Conservation (phyloP, 441 rosid species). For the Corymbia citriodora region DNA sequence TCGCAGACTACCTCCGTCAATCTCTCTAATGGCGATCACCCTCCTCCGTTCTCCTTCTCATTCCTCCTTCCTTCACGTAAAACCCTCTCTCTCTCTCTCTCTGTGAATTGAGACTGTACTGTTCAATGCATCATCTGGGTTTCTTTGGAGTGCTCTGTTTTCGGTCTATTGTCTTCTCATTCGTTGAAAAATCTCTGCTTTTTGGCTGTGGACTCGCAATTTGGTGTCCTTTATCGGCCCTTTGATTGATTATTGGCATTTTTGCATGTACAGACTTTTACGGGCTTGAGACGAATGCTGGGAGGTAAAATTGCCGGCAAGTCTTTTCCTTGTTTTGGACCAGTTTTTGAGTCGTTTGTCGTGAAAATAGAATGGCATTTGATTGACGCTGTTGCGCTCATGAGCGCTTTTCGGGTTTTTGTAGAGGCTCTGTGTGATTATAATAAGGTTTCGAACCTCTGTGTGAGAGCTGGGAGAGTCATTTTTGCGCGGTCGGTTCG, state of each 20-base stretch:
- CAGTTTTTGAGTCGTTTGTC: background rate
- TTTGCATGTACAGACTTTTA: conserved; percentile 16
- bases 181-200: background rate
- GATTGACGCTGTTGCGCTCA: background rate
- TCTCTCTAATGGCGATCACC: background rate
- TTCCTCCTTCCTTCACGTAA: background rate
- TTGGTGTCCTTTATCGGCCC: background rate
- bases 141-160: background rate
- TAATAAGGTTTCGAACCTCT: conserved; percentile 3
- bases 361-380: background rate
- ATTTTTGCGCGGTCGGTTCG: conserved; percentile 30
- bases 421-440: conserved; percentile 23
- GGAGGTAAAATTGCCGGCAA: conserved; percentile 30
- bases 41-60: background rate
- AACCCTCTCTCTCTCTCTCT: background rate
- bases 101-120: background rate
- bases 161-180: background rate
- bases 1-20: background rate
- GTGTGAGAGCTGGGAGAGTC: conserved; percentile 14
- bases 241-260: background rate
- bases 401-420: background rate
- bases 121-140: background rate
- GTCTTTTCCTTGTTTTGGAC: background rate
- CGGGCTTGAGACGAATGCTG: conserved; percentile 16
- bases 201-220: background rate